Evolutionary conservation across 192 early-diverging fungal species (phyloP), one percentile per base, ranked within the genome.

Genomic region (Phlyctochytrium bullatum): DNA sequence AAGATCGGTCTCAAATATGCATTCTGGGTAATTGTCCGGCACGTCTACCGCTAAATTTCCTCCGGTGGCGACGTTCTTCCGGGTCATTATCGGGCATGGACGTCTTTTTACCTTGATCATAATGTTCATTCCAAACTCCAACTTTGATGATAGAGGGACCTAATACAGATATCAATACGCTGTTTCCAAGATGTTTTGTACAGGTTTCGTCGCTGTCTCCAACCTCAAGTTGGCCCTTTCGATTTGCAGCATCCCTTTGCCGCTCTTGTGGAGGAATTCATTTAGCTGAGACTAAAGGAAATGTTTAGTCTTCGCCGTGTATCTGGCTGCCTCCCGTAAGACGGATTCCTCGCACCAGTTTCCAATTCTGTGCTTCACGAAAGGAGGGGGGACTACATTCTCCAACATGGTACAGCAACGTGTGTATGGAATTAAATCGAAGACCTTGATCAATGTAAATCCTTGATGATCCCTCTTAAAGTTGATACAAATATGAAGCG

Each of bases 331-430:
- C 65, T 80, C 74, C 2, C 69, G 50, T 36, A 76, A 58, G 12
- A 80, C 75, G 12, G 74, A 67, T 50, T 80, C 78, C 65, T 80
- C 78, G 35, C 51, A 76, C 78, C 78, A 80, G 72, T 80, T 80
- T 28, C 78, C 78, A 2, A 72, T 66, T 28, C 70, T 34, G 58
- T 72, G 63, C 29, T 63, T 72, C 3, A 72, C 70, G 27, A 57
- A 57, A 10, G 54, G 54, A 6, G 54, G 54, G 20, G 54, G 54
- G 40, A 47, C 40, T 14, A 47, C 40, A 47, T 47, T 6, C 40
- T 47, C 40, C 10, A 47, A 20, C 40, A 47, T 47, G 40, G 6
- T 47, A n/a, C n/a, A n/a, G n/a, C n/a, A n/a, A n/a, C n/a, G n/a
- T n/a, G n/a, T n/a, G n/a, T n/a, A n/a, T n/a, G n/a, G n/a, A n/a